phyloP scores from a whole-genome alignment of 192 early-diverging fungal species.

The Coemansia sp. region DNA sequence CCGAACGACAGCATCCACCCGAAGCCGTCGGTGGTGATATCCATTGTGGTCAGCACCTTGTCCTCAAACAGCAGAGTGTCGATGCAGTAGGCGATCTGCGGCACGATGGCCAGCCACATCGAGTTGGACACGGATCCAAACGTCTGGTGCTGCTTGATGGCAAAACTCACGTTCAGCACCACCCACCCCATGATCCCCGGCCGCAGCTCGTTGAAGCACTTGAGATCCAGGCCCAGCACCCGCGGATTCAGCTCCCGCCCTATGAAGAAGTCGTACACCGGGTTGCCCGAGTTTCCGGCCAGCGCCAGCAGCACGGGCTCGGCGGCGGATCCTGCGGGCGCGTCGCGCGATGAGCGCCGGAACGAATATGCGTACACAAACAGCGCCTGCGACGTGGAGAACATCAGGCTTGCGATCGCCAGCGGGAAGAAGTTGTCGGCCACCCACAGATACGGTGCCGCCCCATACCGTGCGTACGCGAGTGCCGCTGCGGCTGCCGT shows the following conservation, averaged over 20 bases:
- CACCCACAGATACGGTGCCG: constrained; percentile 72
- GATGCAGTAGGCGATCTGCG: constrained; percentile 82
- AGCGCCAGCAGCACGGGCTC: constrained; percentile 68
- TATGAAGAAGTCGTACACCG: constrained; percentile 92
- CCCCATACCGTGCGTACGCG: constrained; percentile 56
- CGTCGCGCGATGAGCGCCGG: constrained; percentile 36
- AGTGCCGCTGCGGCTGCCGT: constrained; percentile 50
- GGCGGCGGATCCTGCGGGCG: neutral
- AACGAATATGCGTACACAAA: constrained; percentile 79
- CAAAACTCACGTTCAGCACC: constrained; percentile 74
- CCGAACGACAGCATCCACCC: constrained; percentile 85
- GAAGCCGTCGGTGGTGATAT: constrained; percentile 97
- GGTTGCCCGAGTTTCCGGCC: constrained; percentile 90
- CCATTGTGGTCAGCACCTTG: constrained; percentile 94
- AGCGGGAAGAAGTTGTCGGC: constrained; percentile 78
- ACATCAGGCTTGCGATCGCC: constrained; percentile 66
- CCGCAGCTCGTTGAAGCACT: constrained; percentile 91
- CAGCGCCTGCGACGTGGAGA: constrained; percentile 64
- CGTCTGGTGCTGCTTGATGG: constrained; percentile 70
- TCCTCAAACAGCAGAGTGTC: constrained; percentile 71
- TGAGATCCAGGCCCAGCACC: constrained; percentile 80
- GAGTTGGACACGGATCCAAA: constrained; percentile 70
- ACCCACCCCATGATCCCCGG: constrained; percentile 93
- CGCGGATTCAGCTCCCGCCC: constrained; percentile 97
- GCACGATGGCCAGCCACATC: constrained; percentile 73